Evolutionary conservation across 176 grass and related monocot genomes (phyloP), one percentile per base, ranked within the genome.

Genomic region (Thalia dealbata): DNA sequence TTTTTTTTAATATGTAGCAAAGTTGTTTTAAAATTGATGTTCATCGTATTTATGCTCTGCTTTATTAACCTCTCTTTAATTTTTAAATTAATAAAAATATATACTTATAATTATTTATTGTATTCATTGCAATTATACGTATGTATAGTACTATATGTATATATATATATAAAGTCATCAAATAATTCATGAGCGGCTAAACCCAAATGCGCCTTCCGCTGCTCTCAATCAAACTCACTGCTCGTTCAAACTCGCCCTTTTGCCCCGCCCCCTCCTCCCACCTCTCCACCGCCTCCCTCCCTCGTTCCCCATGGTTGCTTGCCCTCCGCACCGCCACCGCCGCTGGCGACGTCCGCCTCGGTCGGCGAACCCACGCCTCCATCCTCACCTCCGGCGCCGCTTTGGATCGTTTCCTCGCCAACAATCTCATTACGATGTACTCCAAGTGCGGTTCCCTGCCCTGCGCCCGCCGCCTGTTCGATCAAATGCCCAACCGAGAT

Each of bases 351-450:
- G 3, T 70, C 14, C 35, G 13, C 10, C 67, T 42, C 67, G 9
- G 35, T 16, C 66, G 67, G 21, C 66, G 66, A 1, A 15, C 54
- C 32, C 77, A 78, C 23, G 76, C 38, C n/a, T 12, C 54, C 14
- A 60, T 78, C 51, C 1, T 71, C 52, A 61, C 67, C 52, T 79
- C 67, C 18, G 67, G 77, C 10, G 52, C 54, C 0, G 6, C 38
- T 22, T 1, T 22, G 35, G 67, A 78, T 16, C 67, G 76, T 4
- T 71, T 78, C 67, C 64, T 78, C 66, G 51, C 52, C 54, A 78
- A 78, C 76, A 78, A 78, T 52, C 76, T 78, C 52, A 61, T 71
- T 2, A n/a, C 52, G 23, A 61, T 70, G 66, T 78, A 78, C 35
- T 42, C 76, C 66, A 61, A 71, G 29, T 46, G 51, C 23, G 67